A percentile compares a stretch with the other conserved stretches of the same genome.
Evolutionary conservation across 2,329 filamentous ascomycete species (phyloP).

Genomic region (Allantophomopsis cytisporea): DNA sequence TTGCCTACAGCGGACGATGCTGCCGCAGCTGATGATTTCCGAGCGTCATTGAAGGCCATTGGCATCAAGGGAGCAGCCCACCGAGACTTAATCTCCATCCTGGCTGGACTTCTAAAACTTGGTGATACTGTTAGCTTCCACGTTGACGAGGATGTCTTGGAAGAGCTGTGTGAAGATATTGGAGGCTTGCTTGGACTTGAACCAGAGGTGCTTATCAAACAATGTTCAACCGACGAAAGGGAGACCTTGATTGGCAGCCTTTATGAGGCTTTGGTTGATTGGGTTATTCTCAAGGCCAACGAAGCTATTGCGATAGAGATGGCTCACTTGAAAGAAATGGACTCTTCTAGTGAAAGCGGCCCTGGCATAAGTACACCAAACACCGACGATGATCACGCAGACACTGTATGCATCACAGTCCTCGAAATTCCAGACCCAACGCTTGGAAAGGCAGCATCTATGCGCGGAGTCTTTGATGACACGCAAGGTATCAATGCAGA

Average conservation of each 20-base stretch:
- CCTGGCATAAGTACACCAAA: conserved; percentile 48
- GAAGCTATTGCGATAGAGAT: conserved; percentile 69
- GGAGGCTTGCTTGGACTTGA: conserved; percentile 76
- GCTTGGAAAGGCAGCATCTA: conserved; percentile 75
- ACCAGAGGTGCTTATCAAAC: conserved; percentile 63
- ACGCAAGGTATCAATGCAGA: conserved; percentile 85
- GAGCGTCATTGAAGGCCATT: conserved; percentile 73
- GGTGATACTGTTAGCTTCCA: conserved; percentile 81
- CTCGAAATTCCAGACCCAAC: conserved; percentile 71
- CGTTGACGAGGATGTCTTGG: conserved; percentile 71
- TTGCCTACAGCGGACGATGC: conserved; percentile 86
- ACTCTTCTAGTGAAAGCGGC: conserved; percentile 52
- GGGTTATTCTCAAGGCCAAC: conserved; percentile 84
- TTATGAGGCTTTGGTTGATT: conserved; percentile 91
- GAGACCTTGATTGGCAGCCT: conserved; percentile 71
- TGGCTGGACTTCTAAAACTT: conserved; percentile 80
- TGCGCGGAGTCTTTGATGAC: conserved; percentile 89
- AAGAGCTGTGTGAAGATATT: conserved; percentile 83
- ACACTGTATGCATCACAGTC: conserved; percentile 81
- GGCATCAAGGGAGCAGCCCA: conserved; percentile 82
- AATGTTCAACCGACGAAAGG: conserved; percentile 76
- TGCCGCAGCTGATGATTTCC: conserved; percentile 87
- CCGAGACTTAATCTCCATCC: conserved; percentile 69
- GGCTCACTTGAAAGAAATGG: conserved; percentile 46
- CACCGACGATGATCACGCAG: conserved; percentile 57